Conservation (phyloP, 1,139 yeast genomes). For the Suhomyces terraborum region DNA sequence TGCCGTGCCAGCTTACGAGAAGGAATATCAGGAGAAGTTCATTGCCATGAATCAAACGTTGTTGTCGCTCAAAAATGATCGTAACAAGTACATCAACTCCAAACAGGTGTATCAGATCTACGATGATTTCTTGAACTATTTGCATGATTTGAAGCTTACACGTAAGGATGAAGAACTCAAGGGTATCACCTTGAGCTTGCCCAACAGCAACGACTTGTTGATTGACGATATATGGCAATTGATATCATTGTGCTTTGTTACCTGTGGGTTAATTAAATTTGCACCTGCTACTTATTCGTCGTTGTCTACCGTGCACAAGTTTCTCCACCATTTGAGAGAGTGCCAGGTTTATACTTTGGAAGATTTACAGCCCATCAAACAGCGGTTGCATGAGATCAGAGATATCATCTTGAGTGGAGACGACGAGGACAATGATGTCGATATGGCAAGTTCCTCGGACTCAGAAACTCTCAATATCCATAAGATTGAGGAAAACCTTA, state of each 20-base stretch:
- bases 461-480: conserved; percentile 22
- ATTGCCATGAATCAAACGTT: conserved; percentile 50
- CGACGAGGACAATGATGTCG: conserved; percentile 31
- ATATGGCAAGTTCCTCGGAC: conserved; percentile 17
- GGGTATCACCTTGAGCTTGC: conserved; percentile 42
- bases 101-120: conserved; percentile 61
- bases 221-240: conserved; percentile 89
- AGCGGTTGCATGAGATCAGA: conserved; percentile 67
- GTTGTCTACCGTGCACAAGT: conserved; percentile 76
- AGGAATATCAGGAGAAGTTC: conserved; percentile 50
- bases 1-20: conserved; percentile 44
- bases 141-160: conserved; percentile 52
- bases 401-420: conserved; percentile 45
- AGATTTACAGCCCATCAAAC: conserved; percentile 75
- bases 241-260: conserved; percentile 78
- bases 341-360: conserved; percentile 79
- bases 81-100: conserved; percentile 63
- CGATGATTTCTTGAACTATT: conserved; percentile 50
- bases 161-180: conserved; percentile 51
- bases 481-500: conserved; percentile 55
- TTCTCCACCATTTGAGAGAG: conserved; percentile 79
- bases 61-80: conserved; percentile 62
- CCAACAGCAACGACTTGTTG: conserved; percentile 62
- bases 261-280: conserved; percentile 85
- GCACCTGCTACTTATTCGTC: conserved; percentile 96